phyloP scores from a whole-genome alignment of 257 asterid genomes.

The Paulownia fortunei region DNA sequence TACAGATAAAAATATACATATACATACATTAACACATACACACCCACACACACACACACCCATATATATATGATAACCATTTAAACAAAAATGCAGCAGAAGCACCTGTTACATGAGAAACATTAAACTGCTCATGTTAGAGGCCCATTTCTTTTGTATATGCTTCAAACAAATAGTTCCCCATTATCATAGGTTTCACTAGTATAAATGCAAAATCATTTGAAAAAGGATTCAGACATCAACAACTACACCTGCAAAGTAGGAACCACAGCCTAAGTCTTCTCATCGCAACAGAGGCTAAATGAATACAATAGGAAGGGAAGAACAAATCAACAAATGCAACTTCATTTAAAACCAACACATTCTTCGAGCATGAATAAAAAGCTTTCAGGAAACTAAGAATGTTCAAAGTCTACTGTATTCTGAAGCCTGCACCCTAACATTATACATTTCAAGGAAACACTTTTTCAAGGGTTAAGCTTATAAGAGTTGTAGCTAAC shows the following conservation, averaged over 20 bases:
- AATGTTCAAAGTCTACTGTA: not conserved
- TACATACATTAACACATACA: too few relatives aligned
- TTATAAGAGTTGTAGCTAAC: constrained; percentile 39
- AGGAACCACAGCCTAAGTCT: not conserved
- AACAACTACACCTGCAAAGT: not conserved
- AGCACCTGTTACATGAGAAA: not conserved
- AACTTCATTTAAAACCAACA: constrained; percentile 5
- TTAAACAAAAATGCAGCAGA: not conserved
- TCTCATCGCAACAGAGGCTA: not conserved
- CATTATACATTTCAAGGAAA: not conserved
- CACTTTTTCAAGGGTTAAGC: not conserved
- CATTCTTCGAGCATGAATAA: constrained; percentile 1
- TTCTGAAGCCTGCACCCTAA: not conserved
- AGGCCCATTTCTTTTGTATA: not conserved
- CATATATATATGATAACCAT: not conserved
- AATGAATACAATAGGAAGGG: not conserved
- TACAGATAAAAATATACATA: too few relatives aligned
- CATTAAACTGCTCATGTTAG: not conserved
- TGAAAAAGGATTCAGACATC: not conserved
- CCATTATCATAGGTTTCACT: not conserved
- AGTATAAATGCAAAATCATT: not conserved
- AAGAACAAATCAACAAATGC: not conserved
- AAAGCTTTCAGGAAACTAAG: not conserved
- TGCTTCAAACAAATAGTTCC: not conserved
- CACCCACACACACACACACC: too few relatives aligned